Percentiles rank a stretch among this genome's conserved stretches.
phyloP scores from a whole-genome alignment of 2,329 filamentous ascomycete genomes.

The Thelonectria discophora region DNA sequence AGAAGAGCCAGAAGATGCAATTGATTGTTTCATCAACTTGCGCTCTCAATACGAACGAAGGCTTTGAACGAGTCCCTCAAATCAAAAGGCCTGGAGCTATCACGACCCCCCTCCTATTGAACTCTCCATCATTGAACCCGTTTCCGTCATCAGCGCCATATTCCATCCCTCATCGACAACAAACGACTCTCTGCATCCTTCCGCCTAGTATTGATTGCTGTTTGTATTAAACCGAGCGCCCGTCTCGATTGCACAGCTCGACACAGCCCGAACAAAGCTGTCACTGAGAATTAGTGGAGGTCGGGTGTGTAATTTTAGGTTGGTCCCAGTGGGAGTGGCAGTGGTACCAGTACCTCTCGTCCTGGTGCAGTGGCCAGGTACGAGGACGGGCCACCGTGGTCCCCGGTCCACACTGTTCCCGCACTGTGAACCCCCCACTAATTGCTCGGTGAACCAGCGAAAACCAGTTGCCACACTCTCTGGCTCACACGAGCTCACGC shows the following conservation, averaged over 20 bases:
- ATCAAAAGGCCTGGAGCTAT: slow-evolving; percentile 1
- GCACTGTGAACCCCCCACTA: slow-evolving; percentile 33
- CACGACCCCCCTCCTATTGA: slow-evolving; percentile 32
- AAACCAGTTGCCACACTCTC: slow-evolving; percentile 39
- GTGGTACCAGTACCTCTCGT: slow-evolving; percentile 2
- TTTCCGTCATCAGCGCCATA: slow-evolving; percentile 34
- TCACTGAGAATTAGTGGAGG: slow-evolving; percentile 38
- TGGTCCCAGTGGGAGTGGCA: too few relatives aligned
- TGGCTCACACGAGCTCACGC: slow-evolving; percentile 33
- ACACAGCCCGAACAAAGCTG: slow-evolving; percentile 26
- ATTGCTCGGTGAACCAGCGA: slow-evolving; percentile 36
- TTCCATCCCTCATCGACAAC: too few relatives aligned
- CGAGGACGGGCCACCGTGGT: slow-evolving; percentile 1
- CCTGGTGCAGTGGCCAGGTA: slow-evolving; percentile 4
- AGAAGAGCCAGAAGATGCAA: background rate
- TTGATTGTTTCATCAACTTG: background rate
- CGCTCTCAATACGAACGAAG: too few relatives aligned
- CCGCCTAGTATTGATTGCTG: too few relatives aligned
- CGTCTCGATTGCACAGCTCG: slow-evolving; percentile 1
- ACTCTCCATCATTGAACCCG: slow-evolving; percentile 27
- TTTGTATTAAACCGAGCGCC: slow-evolving; percentile 4
- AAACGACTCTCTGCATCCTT: too few relatives aligned
- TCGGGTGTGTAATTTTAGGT: slow-evolving; percentile 39
- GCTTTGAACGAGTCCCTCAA: slow-evolving; percentile 21
- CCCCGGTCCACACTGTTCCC: slow-evolving; percentile 23